phyloP scores from a whole-genome alignment of 2,329 filamentous ascomycete species.

The Sclerotiophoma versabilis region DNA sequence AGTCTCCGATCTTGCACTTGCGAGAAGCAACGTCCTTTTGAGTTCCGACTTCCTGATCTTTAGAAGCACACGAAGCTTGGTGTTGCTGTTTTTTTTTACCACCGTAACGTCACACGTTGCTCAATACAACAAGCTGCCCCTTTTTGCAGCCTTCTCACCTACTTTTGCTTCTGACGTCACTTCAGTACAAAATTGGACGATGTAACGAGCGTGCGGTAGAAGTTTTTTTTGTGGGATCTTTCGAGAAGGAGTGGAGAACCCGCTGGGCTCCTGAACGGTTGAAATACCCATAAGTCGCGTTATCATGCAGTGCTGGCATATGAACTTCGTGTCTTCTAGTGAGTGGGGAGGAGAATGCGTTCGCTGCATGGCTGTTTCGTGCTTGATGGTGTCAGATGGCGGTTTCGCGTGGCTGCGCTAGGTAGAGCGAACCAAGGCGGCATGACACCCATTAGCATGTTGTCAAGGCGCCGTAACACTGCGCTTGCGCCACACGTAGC shows the following conservation, averaged over 20 bases:
- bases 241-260: constrained; percentile 16
- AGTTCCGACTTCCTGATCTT: neutral
- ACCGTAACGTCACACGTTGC: neutral
- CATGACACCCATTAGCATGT: neutral
- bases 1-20: neutral
- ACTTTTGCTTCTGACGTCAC: neutral
- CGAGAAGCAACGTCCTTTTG: neutral
- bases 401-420: constrained; percentile 16
- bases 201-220: neutral
- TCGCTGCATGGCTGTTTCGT: constrained; percentile 6
- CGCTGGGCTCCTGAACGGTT: neutral
- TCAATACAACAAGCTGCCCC: neutral
- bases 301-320: constrained; percentile 4
- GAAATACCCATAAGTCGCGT: neutral
- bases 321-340: constrained; percentile 12
- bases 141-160: neutral
- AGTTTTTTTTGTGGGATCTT: neutral
- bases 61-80: neutral
- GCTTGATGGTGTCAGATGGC: constrained; percentile 11
- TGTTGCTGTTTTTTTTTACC: neutral
- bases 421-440: constrained; percentile 1
- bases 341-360: constrained; percentile 1
- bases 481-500: neutral
- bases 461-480: neutral
- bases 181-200: neutral